These are phyloP conservation scores for Wickerhamomyces sydowiorum DNA, from an alignment of 805 yeast genomes.

Conservation along the genomic window DNA sequence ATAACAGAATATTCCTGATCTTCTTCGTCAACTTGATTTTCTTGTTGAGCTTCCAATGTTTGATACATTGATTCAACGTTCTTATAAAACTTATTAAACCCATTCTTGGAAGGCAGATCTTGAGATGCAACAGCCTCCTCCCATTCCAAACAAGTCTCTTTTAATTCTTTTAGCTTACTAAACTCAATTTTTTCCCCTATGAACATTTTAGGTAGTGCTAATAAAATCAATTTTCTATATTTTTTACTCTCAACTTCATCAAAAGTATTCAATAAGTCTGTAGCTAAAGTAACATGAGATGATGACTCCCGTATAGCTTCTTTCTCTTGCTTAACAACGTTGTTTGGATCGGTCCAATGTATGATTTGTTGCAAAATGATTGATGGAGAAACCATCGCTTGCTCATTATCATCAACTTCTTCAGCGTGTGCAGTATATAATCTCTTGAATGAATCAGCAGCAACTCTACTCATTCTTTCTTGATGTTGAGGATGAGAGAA, in stretches of 20 bases:
- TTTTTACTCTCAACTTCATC: conserved; percentile 43
- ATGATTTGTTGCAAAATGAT: conserved; percentile 64
- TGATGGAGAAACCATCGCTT: conserved; percentile 34
- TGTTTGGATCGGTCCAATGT: conserved; percentile 81
- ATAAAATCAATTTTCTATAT: conserved; percentile 46
- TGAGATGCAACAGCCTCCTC: conserved; percentile 23
- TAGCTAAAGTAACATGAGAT: conserved; percentile 51
- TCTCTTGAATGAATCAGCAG: conserved; percentile 61
- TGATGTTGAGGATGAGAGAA: conserved; percentile 73
- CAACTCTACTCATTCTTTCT: conserved; percentile 52
- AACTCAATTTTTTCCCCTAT: conserved; percentile 29
- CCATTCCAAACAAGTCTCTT: conserved; percentile 22
- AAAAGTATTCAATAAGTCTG: conserved; percentile 47
- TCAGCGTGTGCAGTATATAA: conserved; percentile 41
- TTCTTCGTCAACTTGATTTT: conserved; percentile 13
- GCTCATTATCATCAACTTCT: conserved; percentile 24
- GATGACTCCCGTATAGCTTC: conserved; percentile 36
- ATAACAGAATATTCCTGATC: conserved; percentile 22
- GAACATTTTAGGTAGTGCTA: conserved; percentile 42
- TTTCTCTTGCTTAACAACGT: conserved; percentile 44
- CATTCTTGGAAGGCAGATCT: conserved; percentile 29
- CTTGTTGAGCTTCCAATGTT: conserved; percentile 12
- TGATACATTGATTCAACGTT: conserved; percentile 16
- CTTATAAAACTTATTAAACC: conserved; percentile 25
- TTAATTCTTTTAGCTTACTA: conserved; percentile 21